Evolutionary conservation across 208 protist species (phyloP).

Genomic region (Trypanosoma scelopori): DNA sequence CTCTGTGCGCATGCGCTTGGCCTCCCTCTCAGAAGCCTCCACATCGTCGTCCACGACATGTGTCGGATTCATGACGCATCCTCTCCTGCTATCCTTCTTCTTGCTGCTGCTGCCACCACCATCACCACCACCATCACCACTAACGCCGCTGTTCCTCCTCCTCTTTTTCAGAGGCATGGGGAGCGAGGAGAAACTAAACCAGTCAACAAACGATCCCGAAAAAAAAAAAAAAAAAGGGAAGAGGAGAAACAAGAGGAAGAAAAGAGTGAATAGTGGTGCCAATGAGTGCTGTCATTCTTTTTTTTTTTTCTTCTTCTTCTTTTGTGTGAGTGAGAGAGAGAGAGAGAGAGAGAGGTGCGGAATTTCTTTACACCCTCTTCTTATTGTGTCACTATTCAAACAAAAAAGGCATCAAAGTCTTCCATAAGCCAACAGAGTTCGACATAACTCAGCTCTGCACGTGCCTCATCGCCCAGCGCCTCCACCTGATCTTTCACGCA

Average conservation of each 20-base stretch:
- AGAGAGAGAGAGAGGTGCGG: too few species aligned
- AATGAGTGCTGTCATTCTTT: too few species aligned
- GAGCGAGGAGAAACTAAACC: background rate
- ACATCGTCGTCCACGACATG: background rate
- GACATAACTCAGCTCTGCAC: slow-evolving; percentile 18
- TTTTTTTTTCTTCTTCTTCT: too few species aligned
- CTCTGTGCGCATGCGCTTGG: slow-evolving; percentile 25
- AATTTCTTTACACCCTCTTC: too few species aligned
- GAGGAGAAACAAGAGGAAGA: slow-evolving; percentile 20
- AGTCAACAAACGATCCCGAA: background rate
- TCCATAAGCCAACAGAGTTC: slow-evolving; percentile 27
- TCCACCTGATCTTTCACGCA: background rate
- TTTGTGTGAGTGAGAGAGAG: too few species aligned
- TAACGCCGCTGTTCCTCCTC: too few species aligned
- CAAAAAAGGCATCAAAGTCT: slow-evolving; percentile 18
- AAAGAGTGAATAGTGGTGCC: too few species aligned
- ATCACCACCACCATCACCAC: background rate
- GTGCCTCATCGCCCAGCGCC: background rate
- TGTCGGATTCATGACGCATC: background rate
- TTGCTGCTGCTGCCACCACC: background rate
- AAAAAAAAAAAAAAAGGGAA: slow-evolving; percentile 23
- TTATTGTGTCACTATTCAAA: background rate
- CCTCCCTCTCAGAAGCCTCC: background rate
- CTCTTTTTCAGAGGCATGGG: slow-evolving; percentile 23
- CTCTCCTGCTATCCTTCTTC: too few species aligned